Evolutionary conservation across 2,329 filamentous ascomycete genomes (phyloP).

Genomic region (Triangularia verruculosa): DNA sequence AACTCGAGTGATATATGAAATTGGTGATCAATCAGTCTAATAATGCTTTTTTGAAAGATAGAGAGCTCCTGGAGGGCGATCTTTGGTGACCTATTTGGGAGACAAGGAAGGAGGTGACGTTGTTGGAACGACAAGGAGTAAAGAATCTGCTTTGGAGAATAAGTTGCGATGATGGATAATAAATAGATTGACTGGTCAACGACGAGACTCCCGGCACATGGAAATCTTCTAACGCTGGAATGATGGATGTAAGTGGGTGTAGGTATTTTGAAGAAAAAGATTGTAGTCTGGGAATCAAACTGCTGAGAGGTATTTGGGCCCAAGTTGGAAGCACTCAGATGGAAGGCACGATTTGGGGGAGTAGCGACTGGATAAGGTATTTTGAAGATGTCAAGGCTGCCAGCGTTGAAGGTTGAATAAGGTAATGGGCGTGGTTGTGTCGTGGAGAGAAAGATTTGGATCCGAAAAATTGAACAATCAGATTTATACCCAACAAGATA

Average conservation of each 20-base stretch:
- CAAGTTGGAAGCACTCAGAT: not conserved
- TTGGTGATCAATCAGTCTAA: not conserved
- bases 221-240: not conserved
- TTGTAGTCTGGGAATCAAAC: not conserved
- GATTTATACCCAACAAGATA: no score
- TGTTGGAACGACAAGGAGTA: not conserved
- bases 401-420: not conserved
- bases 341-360: not conserved
- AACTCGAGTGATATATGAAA: not conserved
- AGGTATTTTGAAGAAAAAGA: not conserved
- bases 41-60: not conserved
- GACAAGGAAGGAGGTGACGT: not conserved
- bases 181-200: not conserved
- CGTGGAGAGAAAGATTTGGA: no score
- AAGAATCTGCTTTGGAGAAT: not conserved
- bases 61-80: not conserved
- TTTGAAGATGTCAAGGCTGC: not conserved
- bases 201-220: not conserved
- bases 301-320: not conserved
- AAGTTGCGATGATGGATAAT: not conserved
- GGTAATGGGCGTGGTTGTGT: no score
- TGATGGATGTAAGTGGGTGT: not conserved
- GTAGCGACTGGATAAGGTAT: not conserved
- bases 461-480: no score
- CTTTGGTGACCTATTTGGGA: not conserved